Percentiles rank a stretch among this genome's conserved stretches.
These are phyloP conservation scores for Parietichytrium sp. DNA, from an alignment of 108 stramenopile genomes.

Conservation along the genomic window DNA sequence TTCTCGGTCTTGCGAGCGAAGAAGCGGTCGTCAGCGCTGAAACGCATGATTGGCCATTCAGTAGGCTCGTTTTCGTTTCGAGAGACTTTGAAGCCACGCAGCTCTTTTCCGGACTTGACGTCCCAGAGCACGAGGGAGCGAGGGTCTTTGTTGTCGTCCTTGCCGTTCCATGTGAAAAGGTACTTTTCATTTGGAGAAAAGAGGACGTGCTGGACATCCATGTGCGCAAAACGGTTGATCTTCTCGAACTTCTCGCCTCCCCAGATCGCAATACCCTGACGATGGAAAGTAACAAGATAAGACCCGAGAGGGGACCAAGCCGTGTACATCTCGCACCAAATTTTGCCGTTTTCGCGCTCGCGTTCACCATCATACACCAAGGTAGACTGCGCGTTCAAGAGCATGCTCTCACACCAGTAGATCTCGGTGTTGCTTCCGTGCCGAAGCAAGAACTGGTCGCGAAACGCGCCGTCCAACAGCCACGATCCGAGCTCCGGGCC, in stretches of 20 bases:
- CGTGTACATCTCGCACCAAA: slow-evolving; percentile 48
- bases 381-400: neutral
- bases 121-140: slow-evolving; percentile 49
- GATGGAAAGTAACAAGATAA: slow-evolving; percentile 46
- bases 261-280: slow-evolving; percentile 48
- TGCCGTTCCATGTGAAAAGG: slow-evolving; percentile 44
- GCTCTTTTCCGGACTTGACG: slow-evolving; percentile 42
- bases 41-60: slow-evolving; percentile 42
- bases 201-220: slow-evolving; percentile 42
- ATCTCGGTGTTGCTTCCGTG: slow-evolving; percentile 46
- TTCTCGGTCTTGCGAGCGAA: slow-evolving; percentile 40
- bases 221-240: slow-evolving; percentile 42
- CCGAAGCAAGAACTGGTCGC: slow-evolving; percentile 47
- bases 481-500: slow-evolving; percentile 9
- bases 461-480: slow-evolving; percentile 38
- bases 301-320: slow-evolving; percentile 50
- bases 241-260: slow-evolving; percentile 47
- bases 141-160: neutral
- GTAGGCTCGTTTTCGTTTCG: slow-evolving; percentile 11
- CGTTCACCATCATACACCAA: slow-evolving; percentile 44
- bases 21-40: slow-evolving; percentile 41
- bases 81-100: slow-evolving; percentile 40
- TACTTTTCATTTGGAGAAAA: slow-evolving; percentile 49
- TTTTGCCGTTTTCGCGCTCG: slow-evolving; percentile 32
- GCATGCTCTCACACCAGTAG: slow-evolving; percentile 39